Evolutionary conservation across 1,284 basidiomycete species (phyloP), one percentile per base, ranked within the genome.

Genomic region (Austroboletus novae-zelandiae): DNA sequence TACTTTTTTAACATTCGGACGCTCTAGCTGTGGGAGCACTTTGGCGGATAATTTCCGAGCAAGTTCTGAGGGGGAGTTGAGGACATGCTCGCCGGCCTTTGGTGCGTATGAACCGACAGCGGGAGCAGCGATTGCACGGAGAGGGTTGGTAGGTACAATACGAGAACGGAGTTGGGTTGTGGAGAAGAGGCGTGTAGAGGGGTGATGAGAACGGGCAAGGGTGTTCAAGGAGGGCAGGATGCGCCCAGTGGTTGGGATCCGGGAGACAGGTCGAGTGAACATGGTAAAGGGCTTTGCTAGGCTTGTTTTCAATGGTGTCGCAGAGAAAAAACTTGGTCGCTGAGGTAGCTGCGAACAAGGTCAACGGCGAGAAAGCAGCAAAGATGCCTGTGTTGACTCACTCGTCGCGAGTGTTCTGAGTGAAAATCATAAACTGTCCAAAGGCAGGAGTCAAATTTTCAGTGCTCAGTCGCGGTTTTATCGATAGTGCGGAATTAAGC

Each of bases 1-100:
- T 45, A 99, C 97, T 69, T 96, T 97, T 69, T 90, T 87, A 43
- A 99, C 96, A 61, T 98, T 86, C 25, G 92, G 89, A 31, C 89
- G 83, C 35, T 87, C 84, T 32, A 94, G 77, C 63, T 91, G 89
- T 36, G 93, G 91, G 17, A 98, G 78, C 42, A 97, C 94, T 62
- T 88, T 91, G 18, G 94, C 91, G 10, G 92, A 96, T 53, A 98
- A 86, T 67, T 82, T 87, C 60, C 93, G 84, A 15, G 94, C 94
- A 51, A 98, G 78, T 64, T 96, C 94, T 9, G 93, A 96, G 2
- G 94, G 91, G 1, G 92, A 94, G 70, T 86, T 94, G 64, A 96
- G 79, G 50, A 93, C 90, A 54, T 89, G 87, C 66, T 90, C 87
- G 43, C 81, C 86, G 42, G 86, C 84, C 56, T 84, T 80, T 47